These are phyloP conservation scores for Blastobotrys petasosporus DNA, from an alignment of 1,139 yeast species.

Conservation along the genomic window DNA sequence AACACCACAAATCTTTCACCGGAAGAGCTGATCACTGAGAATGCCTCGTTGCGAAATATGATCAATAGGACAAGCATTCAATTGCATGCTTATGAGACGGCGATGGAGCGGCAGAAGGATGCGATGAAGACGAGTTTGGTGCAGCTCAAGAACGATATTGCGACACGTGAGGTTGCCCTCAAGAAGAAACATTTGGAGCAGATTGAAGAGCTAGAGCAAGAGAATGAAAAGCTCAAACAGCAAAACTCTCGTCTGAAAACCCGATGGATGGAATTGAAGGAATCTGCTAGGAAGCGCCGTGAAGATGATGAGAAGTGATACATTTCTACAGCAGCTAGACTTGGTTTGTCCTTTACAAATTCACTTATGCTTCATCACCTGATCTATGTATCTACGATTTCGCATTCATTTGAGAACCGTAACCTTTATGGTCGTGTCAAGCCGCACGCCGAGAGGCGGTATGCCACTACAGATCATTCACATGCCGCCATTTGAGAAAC, in stretches of 20 bases:
- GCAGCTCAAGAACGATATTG: conserved; percentile 28
- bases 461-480: too few species aligned
- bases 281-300: conserved; percentile 33
- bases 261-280: conserved; percentile 37
- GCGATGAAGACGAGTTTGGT: conserved; percentile 27
- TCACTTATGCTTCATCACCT: too few species aligned
- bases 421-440: too few species aligned
- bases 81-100: conserved; percentile 31
- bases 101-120: conserved; percentile 30
- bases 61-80: conserved; percentile 20
- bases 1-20: conserved; percentile 16
- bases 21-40: conserved; percentile 24
- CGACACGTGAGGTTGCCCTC: conserved; percentile 26
- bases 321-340: too few species aligned
- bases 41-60: conserved; percentile 25
- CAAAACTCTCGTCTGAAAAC: conserved; percentile 33
- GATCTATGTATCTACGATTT: too few species aligned
- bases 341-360: too few species aligned
- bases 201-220: conserved; percentile 31
- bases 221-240: conserved; percentile 34
- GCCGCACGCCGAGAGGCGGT: too few species aligned
- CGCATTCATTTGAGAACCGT: too few species aligned
- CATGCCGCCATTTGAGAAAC: too few species aligned
- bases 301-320: conserved; percentile 10
- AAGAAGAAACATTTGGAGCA: conserved; percentile 28